phyloP scores from a whole-genome alignment of 179 eudicot genomes.

The Actinidia polygama region DNA sequence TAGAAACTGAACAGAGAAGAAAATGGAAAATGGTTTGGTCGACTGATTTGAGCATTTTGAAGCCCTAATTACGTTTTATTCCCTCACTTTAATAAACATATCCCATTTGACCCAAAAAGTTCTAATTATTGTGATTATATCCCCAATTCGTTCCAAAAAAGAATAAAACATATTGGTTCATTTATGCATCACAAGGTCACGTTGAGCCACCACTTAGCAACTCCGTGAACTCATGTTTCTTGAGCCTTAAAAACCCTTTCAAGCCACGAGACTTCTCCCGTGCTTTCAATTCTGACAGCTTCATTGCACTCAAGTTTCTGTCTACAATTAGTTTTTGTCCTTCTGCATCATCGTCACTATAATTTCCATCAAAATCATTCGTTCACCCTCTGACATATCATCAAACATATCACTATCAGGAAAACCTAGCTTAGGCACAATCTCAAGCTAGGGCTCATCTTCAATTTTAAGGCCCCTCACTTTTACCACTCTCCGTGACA shows the following conservation, averaged over 20 bases:
- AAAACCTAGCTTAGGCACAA: conserved; percentile 39
- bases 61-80: too few species aligned
- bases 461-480: conserved; percentile 24
- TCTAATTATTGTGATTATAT: too few species aligned
- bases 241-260: conserved; percentile 83
- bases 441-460: conserved; percentile 28
- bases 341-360: conserved; percentile 38
- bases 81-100: too few species aligned
- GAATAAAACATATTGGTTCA: background rate
- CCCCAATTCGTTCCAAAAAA: too few species aligned
- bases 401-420: conserved; percentile 42
- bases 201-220: conserved; percentile 58
- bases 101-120: too few species aligned
- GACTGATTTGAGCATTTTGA: too few species aligned
- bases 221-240: conserved; percentile 73
- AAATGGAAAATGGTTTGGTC: too few species aligned
- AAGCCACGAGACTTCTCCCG: conserved; percentile 85
- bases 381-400: conserved; percentile 52
- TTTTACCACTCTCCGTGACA: conserved; percentile 34
- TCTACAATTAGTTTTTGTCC: conserved; percentile 30
- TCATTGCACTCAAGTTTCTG: conserved; percentile 63
- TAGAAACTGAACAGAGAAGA: too few species aligned
- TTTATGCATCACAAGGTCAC: conserved; percentile 18
- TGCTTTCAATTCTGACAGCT: conserved; percentile 70
- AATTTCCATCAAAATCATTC: conserved; percentile 39